Percentiles rank a stretch among this genome's conserved stretches.
phyloP scores from a whole-genome alignment of 306 rosid species.

The Cucurbita moschata region DNA sequence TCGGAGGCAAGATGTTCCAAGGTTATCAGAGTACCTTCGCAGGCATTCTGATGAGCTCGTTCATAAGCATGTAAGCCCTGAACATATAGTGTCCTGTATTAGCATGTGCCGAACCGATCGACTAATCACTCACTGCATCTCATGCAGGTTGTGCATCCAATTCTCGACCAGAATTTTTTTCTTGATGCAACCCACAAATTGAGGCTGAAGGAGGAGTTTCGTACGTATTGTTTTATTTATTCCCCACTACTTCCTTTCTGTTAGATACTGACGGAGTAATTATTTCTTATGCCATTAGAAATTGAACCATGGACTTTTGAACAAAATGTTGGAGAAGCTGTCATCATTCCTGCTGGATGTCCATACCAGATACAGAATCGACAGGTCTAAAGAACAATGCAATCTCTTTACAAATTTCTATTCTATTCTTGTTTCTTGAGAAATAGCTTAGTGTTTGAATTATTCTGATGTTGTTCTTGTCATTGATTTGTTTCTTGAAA shows the following conservation, averaged over 20 bases:
- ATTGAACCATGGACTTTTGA: slow-evolving; percentile 96
- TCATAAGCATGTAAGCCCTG: slow-evolving; percentile 36
- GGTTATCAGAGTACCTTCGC: slow-evolving; percentile 66
- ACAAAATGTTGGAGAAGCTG: slow-evolving; percentile 93
- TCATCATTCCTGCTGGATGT: slow-evolving; percentile 93
- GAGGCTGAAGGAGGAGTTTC: slow-evolving; percentile 79
- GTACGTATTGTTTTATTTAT: slow-evolving; percentile 27
- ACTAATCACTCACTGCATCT: slow-evolving; percentile 11
- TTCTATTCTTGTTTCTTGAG: not conserved
- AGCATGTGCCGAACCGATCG: not conserved
- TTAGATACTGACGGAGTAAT: not conserved
- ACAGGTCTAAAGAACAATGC: slow-evolving; percentile 36
- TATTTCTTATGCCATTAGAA: slow-evolving; percentile 29
- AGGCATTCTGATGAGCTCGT: slow-evolving; percentile 42
- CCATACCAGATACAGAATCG: slow-evolving; percentile 86
- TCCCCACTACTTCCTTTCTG: not conserved
- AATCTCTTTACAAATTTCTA: not conserved
- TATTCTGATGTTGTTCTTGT: not conserved
- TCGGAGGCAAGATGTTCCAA: slow-evolving; percentile 84
- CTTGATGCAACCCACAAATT: slow-evolving; percentile 56
- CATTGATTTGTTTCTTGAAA: not conserved
- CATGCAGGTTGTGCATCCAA: slow-evolving; percentile 77
- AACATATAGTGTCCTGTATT: not conserved
- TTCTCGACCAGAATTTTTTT: slow-evolving; percentile 68
- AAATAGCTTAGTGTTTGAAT: too few relatives aligned